A percentile compares a stretch with the other conserved stretches of the same genome.
phyloP scores from a whole-genome alignment of 352 stramenopile species.

The Phytophthora macrochlamydospora region DNA sequence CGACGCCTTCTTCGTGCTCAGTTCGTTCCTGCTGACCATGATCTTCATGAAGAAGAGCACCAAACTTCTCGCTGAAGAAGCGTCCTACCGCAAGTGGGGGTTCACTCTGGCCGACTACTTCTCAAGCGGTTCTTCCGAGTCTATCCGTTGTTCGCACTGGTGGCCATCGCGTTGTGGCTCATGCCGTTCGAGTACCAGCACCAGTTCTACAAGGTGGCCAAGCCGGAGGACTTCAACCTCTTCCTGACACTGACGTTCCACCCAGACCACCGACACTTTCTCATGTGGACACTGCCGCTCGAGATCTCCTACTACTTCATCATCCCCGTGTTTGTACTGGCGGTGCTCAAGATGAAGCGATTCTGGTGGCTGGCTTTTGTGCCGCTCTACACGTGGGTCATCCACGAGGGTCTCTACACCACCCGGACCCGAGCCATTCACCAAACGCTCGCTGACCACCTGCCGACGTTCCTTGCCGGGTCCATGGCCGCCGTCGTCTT shows the following conservation, averaged over 20 bases:
- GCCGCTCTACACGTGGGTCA: conserved; percentile 11
- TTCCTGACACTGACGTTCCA: conserved; percentile 1
- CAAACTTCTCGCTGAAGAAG: neutral
- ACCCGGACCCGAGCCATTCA: conserved; percentile 5
- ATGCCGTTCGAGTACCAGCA: conserved; percentile 4
- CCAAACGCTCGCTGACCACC: conserved; percentile 7
- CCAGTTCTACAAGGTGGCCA: neutral
- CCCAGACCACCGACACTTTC: conserved; percentile 1
- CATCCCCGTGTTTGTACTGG: neutral
- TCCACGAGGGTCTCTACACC: conserved; percentile 4
- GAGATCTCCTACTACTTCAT: conserved; percentile 3
- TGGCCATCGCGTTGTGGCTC: neutral
- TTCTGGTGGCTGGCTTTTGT: conserved; percentile 23
- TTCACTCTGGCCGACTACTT: conserved; percentile 1
- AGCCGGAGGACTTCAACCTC: conserved; percentile 1
- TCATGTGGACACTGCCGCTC: conserved; percentile 1
- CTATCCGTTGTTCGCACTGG: neutral
- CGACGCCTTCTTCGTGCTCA: conserved; percentile 1
- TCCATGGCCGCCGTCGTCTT: conserved; percentile 12
- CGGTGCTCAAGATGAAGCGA: neutral
- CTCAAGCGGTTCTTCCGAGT: neutral
- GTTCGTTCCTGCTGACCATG: conserved; percentile 1
- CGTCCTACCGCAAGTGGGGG: neutral
- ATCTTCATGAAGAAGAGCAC: conserved; percentile 5
- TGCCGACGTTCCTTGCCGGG: conserved; percentile 27